Conservation (phyloP, 1,139 yeast species). For the Blastobotrys malaysiensis region DNA sequence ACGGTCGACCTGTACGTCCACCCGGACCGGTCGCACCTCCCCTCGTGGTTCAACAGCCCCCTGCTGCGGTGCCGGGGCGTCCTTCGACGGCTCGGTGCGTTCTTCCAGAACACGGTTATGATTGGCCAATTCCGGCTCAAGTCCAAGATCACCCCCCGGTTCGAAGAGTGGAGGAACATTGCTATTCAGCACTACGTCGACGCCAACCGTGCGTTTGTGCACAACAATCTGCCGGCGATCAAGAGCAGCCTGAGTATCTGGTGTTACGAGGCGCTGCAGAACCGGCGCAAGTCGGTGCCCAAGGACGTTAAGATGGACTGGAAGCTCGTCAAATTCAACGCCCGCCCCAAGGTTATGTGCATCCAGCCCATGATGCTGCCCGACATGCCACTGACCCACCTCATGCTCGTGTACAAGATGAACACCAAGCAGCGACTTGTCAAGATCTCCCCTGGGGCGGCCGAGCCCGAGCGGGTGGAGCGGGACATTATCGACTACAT, state of each 20-base stretch:
- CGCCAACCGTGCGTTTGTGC: conserved; percentile 65
- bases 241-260: conserved; percentile 49
- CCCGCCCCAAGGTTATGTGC: conserved; percentile 65
- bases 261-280: conserved; percentile 53
- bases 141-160: conserved; percentile 59
- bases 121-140: conserved; percentile 59
- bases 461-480: conserved; percentile 43
- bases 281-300: conserved; percentile 54
- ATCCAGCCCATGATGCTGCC: conserved; percentile 66
- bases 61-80: conserved; percentile 36
- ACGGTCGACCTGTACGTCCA: conserved; percentile 38
- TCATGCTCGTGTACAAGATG: conserved; percentile 74
- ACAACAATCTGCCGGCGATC: conserved; percentile 40
- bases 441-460: conserved; percentile 35
- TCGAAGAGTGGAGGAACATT: conserved; percentile 65
- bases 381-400: conserved; percentile 52
- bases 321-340: conserved; percentile 67
- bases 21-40: conserved; percentile 42
- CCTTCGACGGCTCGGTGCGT: conserved; percentile 46
- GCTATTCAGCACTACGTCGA: conserved; percentile 62
- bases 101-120: conserved; percentile 55
- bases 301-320: conserved; percentile 56
- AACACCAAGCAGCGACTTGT: conserved; percentile 66
- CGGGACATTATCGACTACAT: conserved; percentile 66
- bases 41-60: conserved; percentile 42